Base-by-base conservation (phyloP, 2,329 filamentous ascomycete species). In the Fusarium pseudocircinatum region DNA sequence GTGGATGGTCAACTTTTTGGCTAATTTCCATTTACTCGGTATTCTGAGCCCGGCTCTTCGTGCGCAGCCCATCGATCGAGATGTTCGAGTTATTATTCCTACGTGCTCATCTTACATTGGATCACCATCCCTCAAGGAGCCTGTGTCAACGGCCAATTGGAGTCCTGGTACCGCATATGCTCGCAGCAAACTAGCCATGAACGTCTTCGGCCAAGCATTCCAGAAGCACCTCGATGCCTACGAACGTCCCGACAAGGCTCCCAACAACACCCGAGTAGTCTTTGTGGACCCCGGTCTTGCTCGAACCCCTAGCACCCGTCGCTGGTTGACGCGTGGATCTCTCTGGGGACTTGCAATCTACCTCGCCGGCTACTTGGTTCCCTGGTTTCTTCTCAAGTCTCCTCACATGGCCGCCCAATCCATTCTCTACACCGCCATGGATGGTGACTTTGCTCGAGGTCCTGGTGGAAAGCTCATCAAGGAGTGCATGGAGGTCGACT, bases 1-100 rank as follows among this genome's bases (percentile, higher is more conserved):
- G 69, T 98, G 95, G 95, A 94, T 95, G 84, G 87, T 98, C 77
- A 99, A 99, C 80, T 99, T 95, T 81, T 88, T 99, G 43, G 93
- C 95, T 72, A 98, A 98, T 82, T 98, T 98, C 84, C 97, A 99
- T 79, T 87, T 99, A 7, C 87, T 99, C 49, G 94, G 93, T 73
- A 97, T 99, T 36, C 87, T 99, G 40, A 96, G 93, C 76, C 96
- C 96, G 0, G 96, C 96, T 1, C 87, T 99, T 68, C 90, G 94
- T 74, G 94, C 93, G 3, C 96, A 99, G 82, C 96, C 96, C 4
- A 91, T 97, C 62, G 96, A 99, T 81, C 90, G 96, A 77, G 96
- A 99, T 81, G 94, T 99, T 22, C 89, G 96, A 69, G 88, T 99
- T 69, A 88, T 99, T 63, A 90, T 98, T 74, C 87, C 93, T 4